phyloP scores from a whole-genome alignment of 2,329 filamentous ascomycete species.

The Furcasterigmium furcatum region DNA sequence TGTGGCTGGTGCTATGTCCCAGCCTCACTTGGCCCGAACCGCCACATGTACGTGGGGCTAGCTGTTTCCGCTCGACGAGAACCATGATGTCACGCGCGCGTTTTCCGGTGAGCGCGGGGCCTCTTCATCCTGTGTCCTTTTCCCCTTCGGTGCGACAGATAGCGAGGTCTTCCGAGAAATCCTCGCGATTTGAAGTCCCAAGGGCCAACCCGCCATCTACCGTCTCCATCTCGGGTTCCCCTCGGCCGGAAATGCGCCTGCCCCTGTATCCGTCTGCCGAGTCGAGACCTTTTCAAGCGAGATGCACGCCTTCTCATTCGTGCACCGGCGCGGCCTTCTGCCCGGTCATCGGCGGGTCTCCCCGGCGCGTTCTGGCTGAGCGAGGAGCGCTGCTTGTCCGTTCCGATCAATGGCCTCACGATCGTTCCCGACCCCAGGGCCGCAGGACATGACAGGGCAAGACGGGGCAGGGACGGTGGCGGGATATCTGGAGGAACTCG shows the following conservation, averaged over 20 bases:
- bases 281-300: background rate
- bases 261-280: background rate
- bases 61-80: background rate
- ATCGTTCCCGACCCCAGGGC: too few relatives aligned
- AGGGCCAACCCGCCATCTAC: background rate
- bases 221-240: conserved; percentile 17
- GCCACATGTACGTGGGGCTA: background rate
- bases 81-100: background rate
- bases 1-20: background rate
- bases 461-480: too few relatives aligned
- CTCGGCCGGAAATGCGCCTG: conserved; percentile 18
- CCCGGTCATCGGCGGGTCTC: background rate
- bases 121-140: too few relatives aligned
- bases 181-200: conserved; percentile 8
- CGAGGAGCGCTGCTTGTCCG: too few relatives aligned
- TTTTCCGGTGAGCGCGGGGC: background rate
- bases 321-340: conserved; percentile 1
- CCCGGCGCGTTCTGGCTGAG: background rate
- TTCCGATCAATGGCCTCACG: too few relatives aligned
- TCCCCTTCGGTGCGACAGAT: conserved; percentile 2
- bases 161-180: conserved; percentile 15
- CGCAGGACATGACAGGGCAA: too few relatives aligned
- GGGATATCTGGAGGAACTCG: too few relatives aligned
- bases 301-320: conserved; percentile 4
- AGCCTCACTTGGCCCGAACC: background rate